These are phyloP conservation scores for Leucocoprinus sp. DNA, from an alignment of 768 basidiomycete genomes.

Conservation along the genomic window DNA sequence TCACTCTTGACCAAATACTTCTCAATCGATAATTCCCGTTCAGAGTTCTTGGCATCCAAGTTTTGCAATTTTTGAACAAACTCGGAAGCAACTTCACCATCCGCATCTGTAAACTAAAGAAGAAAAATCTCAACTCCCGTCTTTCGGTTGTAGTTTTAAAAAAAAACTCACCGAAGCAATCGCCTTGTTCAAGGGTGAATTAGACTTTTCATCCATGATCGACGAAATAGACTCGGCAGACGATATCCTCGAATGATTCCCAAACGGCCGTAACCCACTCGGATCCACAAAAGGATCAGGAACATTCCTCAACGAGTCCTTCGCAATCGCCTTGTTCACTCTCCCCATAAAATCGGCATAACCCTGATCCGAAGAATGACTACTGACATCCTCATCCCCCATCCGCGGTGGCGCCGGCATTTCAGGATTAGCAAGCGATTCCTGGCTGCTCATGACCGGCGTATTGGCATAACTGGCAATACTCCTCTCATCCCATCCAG, in stretches of 20 bases:
- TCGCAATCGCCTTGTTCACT: slow-evolving; percentile 77
- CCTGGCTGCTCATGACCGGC: slow-evolving; percentile 59
- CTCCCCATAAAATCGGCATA: slow-evolving; percentile 79
- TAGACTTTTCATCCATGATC: slow-evolving; percentile 85
- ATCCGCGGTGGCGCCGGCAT: slow-evolving; percentile 41
- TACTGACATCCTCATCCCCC: slow-evolving; percentile 41
- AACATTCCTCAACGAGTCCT: slow-evolving; percentile 64
- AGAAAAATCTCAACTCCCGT: slow-evolving; percentile 1
- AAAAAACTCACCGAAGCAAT: slow-evolving; percentile 62
- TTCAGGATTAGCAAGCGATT: slow-evolving; percentile 41
- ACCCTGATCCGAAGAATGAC: slow-evolving; percentile 31
- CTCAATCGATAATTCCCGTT: slow-evolving; percentile 87
- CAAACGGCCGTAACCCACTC: slow-evolving; percentile 62
- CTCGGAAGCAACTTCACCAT: slow-evolving; percentile 84
- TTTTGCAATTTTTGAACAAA: slow-evolving; percentile 80
- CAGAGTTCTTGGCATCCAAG: slow-evolving; percentile 80
- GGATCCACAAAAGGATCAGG: slow-evolving; percentile 85
- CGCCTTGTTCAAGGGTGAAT: slow-evolving; percentile 90
- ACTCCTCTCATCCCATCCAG: slow-evolving; percentile 71
- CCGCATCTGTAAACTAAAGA: slow-evolving; percentile 80
- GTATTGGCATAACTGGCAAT: slow-evolving; percentile 33
- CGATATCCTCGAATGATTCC: slow-evolving; percentile 66
- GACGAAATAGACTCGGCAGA: slow-evolving; percentile 90
- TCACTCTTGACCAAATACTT: slow-evolving; percentile 87
- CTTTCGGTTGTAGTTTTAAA: not conserved